phyloP scores from a whole-genome alignment of 2,329 filamentous ascomycete genomes.

The Hypoxylon sp. region DNA sequence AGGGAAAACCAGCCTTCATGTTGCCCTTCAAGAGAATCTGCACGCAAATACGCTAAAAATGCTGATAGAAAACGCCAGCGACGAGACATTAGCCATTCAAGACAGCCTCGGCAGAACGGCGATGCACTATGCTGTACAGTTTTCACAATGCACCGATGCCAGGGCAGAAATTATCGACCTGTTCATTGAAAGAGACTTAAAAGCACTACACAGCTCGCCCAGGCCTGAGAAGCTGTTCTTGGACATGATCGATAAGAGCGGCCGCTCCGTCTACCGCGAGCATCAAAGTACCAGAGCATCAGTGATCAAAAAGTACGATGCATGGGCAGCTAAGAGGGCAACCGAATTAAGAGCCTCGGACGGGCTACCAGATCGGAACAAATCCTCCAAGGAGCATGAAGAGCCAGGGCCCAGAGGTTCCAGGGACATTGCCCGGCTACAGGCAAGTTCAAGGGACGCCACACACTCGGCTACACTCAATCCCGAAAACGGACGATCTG shows the following conservation, averaged over 20 bases:
- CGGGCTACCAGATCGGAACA: not conserved
- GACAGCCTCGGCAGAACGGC: slow-evolving; percentile 12
- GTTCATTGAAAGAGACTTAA: slow-evolving; percentile 5
- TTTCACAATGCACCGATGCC: slow-evolving; percentile 6
- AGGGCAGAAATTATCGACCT: slow-evolving; percentile 6
- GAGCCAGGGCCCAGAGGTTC: not conserved
- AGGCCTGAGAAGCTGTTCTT: not conserved
- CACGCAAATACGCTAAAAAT: slow-evolving; percentile 1
- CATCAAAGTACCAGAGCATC: slow-evolving; percentile 14
- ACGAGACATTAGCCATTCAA: slow-evolving; percentile 17
- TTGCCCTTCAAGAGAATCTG: slow-evolving; percentile 5
- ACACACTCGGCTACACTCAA: not conserved
- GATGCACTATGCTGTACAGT: slow-evolving; percentile 13
- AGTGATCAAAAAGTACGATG: slow-evolving; percentile 1
- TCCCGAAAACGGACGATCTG: not conserved
- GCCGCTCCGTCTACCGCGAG: slow-evolving; percentile 7
- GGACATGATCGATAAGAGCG: not conserved
- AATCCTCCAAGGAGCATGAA: not conserved
- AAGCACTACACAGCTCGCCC: not conserved
- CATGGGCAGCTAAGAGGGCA: not conserved
- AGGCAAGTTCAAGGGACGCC: not conserved
- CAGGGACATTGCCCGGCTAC: not conserved
- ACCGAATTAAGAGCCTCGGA: not conserved
- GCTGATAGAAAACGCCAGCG: slow-evolving; percentile 18
- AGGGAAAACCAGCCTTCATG: slow-evolving; percentile 14